A percentile compares a stretch with the other conserved stretches of the same genome.
Evolutionary conservation across 148 eudicot species (phyloP).

Genomic region (Rhododendron simsii): DNA sequence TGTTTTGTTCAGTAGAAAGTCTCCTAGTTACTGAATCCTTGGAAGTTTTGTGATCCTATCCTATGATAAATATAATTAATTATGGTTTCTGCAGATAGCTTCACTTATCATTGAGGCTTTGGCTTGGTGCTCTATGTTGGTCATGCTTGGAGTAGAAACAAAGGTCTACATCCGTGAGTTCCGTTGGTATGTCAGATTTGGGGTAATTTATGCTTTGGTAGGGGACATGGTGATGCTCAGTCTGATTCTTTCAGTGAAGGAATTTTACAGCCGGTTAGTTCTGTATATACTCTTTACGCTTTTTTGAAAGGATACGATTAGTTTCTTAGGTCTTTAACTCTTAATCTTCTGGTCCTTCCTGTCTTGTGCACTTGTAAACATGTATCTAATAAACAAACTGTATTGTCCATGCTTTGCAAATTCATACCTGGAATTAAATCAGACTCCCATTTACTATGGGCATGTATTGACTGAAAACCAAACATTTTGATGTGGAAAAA

Average conservation of each 20-base stretch:
- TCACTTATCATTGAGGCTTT: conserved; percentile 64
- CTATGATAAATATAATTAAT: not conserved
- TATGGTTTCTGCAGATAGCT: conserved; percentile 41
- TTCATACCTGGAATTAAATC: not conserved
- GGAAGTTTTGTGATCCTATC: not conserved
- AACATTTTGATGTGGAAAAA: not conserved
- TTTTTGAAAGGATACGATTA: not conserved
- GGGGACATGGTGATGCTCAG: conserved; percentile 77
- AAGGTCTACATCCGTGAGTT: conserved; percentile 74
- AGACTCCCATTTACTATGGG: not conserved
- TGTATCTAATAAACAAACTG: not conserved
- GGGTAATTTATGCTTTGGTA: conserved; percentile 70
- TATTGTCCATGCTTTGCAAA: not conserved
- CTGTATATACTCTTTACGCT: not conserved
- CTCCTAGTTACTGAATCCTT: not conserved
- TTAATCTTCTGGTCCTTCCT: not conserved
- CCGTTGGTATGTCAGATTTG: conserved; percentile 85
- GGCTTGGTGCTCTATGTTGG: conserved; percentile 77
- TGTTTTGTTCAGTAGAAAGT: not conserved
- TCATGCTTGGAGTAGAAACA: conserved; percentile 75
- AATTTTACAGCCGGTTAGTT: conserved; percentile 61
- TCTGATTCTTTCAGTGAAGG: conserved; percentile 70
- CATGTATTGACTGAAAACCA: not conserved
- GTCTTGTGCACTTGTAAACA: not conserved
- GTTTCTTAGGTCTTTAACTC: conserved; percentile 1